phyloP scores from a whole-genome alignment of 73 alveolate genomes.

The Symbiodinium pilosum region DNA sequence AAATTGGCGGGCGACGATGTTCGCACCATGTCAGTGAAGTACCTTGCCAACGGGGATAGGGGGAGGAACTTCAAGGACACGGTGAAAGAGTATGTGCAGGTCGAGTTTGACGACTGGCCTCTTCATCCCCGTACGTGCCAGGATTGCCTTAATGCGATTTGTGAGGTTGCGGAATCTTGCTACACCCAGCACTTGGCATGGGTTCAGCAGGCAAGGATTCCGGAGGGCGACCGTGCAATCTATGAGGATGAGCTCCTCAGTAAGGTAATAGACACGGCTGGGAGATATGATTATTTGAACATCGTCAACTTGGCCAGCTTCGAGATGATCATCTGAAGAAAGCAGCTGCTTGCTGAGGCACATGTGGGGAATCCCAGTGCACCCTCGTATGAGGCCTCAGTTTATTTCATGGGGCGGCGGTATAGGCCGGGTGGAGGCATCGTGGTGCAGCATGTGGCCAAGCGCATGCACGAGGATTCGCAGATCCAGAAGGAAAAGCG shows the following conservation, averaged over 20 bases:
- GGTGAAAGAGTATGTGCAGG: neutral
- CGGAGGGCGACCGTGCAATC: neutral
- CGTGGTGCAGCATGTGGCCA: neutral
- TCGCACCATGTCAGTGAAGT: neutral
- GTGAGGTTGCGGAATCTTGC: neutral
- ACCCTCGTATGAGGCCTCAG: neutral
- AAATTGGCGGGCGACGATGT: neutral
- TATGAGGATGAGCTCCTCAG: neutral
- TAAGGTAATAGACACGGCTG: neutral
- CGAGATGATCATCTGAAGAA: neutral
- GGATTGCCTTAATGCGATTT: neutral
- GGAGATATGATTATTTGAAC: neutral
- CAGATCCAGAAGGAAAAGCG: neutral
- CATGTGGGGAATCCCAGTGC: neutral
- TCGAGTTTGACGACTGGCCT: neutral
- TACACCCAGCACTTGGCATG: neutral
- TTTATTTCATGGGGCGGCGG: neutral
- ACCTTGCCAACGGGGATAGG: neutral
- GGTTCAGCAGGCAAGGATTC: neutral
- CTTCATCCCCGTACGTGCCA: neutral
- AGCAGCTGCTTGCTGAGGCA: slow-evolving; percentile 20
- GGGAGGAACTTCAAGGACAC: neutral
- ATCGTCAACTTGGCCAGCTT: neutral
- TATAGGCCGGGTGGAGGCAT: neutral
- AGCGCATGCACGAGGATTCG: neutral